Percentiles rank a stretch among this genome's conserved stretches.
These are phyloP conservation scores for Suhomyces ambrosiae DNA, from an alignment of 1,139 yeast species.

Conservation along the genomic window DNA sequence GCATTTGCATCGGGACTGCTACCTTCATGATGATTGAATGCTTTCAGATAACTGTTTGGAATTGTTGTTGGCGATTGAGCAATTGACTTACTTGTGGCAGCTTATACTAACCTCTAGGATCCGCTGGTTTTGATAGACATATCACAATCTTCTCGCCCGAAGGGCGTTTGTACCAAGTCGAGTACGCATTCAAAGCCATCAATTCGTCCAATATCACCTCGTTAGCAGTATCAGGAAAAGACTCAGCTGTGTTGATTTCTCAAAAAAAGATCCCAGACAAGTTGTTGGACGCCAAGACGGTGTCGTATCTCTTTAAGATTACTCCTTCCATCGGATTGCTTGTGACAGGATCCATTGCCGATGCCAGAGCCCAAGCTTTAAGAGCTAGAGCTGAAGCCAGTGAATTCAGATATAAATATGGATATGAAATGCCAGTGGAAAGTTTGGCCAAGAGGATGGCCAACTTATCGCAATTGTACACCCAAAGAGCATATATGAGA, in stretches of 20 bases:
- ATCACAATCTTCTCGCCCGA: slow-evolving; percentile 98
- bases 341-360: slow-evolving; percentile 95
- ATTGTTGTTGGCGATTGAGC: too few species aligned
- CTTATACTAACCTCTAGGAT: slow-evolving; percentile 37
- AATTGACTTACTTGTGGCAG: background rate
- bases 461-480: slow-evolving; percentile 88
- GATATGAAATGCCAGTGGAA: slow-evolving; percentile 96
- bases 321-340: slow-evolving; percentile 86
- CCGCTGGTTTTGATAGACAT: slow-evolving; percentile 97
- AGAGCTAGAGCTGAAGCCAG: slow-evolving; percentile 95
- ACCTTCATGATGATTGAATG: too few species aligned
- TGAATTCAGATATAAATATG: slow-evolving; percentile 90
- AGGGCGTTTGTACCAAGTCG: slow-evolving; percentile 95
- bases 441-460: slow-evolving; percentile 95
- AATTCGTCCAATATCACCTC: slow-evolving; percentile 91
- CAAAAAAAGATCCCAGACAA: slow-evolving; percentile 97
- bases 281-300: slow-evolving; percentile 81
- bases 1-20: too few species aligned
- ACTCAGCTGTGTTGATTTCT: slow-evolving; percentile 85
- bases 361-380: slow-evolving; percentile 86
- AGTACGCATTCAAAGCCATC: slow-evolving; percentile 96
- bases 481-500: slow-evolving; percentile 99
- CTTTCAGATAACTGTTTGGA: too few species aligned
- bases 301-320: slow-evolving; percentile 80
- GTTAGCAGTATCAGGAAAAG: slow-evolving; percentile 82